These are phyloP conservation scores for Bruguiera hainesii DNA, from an alignment of 441 rosid genomes.

Conservation along the genomic window DNA sequence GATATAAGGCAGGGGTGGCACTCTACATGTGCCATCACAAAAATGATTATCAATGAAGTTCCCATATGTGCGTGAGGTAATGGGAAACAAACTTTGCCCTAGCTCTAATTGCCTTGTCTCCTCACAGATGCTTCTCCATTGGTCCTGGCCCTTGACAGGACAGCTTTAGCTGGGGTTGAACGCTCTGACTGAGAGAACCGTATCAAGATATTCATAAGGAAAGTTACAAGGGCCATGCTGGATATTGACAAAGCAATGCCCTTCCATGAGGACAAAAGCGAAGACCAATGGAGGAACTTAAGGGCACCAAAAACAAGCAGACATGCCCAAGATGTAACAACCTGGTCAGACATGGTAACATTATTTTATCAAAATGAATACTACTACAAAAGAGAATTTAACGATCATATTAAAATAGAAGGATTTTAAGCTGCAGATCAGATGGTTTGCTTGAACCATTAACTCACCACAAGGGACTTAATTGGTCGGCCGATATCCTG, in stretches of 20 bases:
- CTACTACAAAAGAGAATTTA: not conserved
- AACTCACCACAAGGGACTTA: constrained; percentile 74
- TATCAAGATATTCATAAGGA: constrained; percentile 84
- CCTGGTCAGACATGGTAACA: constrained; percentile 40
- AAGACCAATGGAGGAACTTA: constrained; percentile 78
- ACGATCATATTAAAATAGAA: not conserved
- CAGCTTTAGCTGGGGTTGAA: constrained; percentile 81
- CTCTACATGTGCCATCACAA: constrained; percentile 23
- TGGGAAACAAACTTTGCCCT: constrained; percentile 20
- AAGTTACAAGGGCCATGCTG: constrained; percentile 55
- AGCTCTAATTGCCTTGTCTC: constrained; percentile 35
- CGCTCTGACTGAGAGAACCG: constrained; percentile 90
- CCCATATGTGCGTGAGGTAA: constrained; percentile 15
- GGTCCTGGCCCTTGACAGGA: constrained; percentile 53
- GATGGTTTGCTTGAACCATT: not conserved
- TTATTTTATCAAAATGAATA: not conserved
- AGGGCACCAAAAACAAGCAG: constrained; percentile 52
- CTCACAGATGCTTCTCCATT: constrained; percentile 27
- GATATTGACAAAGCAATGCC: constrained; percentile 58
- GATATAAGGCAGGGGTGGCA: constrained; percentile 5
- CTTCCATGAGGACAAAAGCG: constrained; percentile 85
- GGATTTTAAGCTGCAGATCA: not conserved
- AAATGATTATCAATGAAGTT: constrained; percentile 20
- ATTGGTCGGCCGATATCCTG: constrained; percentile 74
- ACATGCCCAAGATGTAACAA: constrained; percentile 66